A percentile compares a stretch with the other conserved stretches of the same genome.
Conservation (phyloP, 352 stramenopile genomes). For the Globisporangium uncinulatum region DNA sequence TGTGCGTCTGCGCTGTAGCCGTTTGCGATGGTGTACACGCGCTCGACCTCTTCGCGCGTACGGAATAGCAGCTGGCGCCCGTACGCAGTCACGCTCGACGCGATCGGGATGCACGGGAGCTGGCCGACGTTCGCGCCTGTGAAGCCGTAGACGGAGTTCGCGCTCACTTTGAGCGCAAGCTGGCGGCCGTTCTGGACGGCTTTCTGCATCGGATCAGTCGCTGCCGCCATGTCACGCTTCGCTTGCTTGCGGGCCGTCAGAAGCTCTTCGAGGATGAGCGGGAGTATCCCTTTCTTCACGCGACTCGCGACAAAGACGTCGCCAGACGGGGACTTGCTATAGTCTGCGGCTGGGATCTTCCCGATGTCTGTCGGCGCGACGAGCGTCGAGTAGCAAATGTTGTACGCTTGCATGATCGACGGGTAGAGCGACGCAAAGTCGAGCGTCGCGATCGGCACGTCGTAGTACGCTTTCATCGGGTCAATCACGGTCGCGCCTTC, state of each 20-base stretch:
- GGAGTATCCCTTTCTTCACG: slow-evolving; percentile 97
- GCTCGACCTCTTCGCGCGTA: slow-evolving; percentile 96
- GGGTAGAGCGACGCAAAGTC: slow-evolving; percentile 99
- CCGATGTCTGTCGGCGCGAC: slow-evolving; percentile 69
- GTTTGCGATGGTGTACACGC: slow-evolving; percentile 92
- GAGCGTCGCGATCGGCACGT: slow-evolving; percentile 98
- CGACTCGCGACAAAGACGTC: slow-evolving; percentile 94
- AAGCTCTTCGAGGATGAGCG: slow-evolving; percentile 98
- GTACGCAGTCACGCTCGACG: slow-evolving; percentile 97
- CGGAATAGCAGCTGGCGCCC: slow-evolving; percentile 96
- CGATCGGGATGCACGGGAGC: slow-evolving; percentile 98
- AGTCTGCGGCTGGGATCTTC: slow-evolving; percentile 64
- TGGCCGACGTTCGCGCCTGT: slow-evolving; percentile 98
- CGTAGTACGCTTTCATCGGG: slow-evolving; percentile 98
- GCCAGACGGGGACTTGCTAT: slow-evolving; percentile 93
- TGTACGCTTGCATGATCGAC: slow-evolving; percentile 99
- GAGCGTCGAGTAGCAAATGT: slow-evolving; percentile 99
- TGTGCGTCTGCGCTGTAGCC: slow-evolving; percentile 94
- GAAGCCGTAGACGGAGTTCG: slow-evolving; percentile 99
- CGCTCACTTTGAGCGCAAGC: slow-evolving; percentile 94
- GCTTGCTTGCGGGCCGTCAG: slow-evolving; percentile 95
- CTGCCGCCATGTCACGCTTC: slow-evolving; percentile 99
- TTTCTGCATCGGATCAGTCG: slow-evolving; percentile 98
- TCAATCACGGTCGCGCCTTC: slow-evolving; percentile 99
- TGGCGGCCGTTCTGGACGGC: slow-evolving; percentile 99